These are phyloP conservation scores for Diaporthe australafricana DNA, from an alignment of 2,329 filamentous ascomycete genomes.

Conservation along the genomic window DNA sequence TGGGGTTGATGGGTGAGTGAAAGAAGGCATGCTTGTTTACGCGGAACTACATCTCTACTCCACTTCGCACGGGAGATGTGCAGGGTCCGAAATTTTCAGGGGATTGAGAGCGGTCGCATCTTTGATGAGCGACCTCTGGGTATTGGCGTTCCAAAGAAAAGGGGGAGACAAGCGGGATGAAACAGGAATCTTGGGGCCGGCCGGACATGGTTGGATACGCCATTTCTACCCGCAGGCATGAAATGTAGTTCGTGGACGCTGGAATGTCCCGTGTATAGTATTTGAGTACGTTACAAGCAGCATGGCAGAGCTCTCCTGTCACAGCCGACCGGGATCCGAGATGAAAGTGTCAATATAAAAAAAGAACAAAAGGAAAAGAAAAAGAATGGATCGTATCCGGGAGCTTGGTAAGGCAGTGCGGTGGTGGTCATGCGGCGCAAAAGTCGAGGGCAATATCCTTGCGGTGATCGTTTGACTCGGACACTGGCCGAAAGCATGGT, in stretches of 20 bases:
- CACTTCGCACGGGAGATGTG: not conserved
- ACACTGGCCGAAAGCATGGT: constrained; percentile 15
- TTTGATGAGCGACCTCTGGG: constrained; percentile 2
- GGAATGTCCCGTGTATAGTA: constrained; percentile 31
- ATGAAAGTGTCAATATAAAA: constrained; percentile 22
- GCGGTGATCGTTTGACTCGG: constrained; percentile 17
- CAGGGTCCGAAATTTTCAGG: not conserved
- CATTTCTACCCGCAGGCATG: not conserved
- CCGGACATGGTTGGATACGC: constrained; percentile 4
- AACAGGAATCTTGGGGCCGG: constrained; percentile 13
- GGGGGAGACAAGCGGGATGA: constrained; percentile 5
- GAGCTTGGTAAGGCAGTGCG: not conserved
- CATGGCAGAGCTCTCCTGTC: constrained; percentile 27
- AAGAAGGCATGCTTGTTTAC: not conserved
- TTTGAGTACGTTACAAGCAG: constrained; percentile 17
- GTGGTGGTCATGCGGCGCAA: not conserved
- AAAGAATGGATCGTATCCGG: not conserved
- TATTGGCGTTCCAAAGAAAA: constrained; percentile 18
- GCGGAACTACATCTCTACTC: not conserved
- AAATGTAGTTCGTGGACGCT: not conserved
- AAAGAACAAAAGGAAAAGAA: too few relatives aligned
- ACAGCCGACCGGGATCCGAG: constrained; percentile 16
- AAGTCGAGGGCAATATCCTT: constrained; percentile 23
- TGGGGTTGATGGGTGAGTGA: not conserved
- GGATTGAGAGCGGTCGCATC: not conserved